These are phyloP conservation scores for Dictyophora rubrovolvata DNA, from an alignment of 768 basidiomycete species.

Conservation along the genomic window DNA sequence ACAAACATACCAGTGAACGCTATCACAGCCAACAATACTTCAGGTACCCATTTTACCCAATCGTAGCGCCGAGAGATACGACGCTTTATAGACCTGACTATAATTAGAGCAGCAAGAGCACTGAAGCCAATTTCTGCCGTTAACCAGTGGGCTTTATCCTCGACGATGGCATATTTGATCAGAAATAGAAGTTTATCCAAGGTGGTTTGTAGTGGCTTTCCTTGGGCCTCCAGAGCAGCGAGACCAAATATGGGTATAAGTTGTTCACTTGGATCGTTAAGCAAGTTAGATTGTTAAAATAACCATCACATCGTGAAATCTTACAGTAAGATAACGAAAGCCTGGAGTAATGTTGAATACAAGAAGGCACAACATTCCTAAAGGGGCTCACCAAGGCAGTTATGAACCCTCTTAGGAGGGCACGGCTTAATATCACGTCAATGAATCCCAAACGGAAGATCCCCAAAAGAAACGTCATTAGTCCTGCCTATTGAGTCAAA, in stretches of 20 bases:
- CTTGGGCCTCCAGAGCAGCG: conserved; percentile 38
- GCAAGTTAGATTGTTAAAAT: not conserved
- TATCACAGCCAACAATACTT: conserved; percentile 66
- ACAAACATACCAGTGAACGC: conserved; percentile 60
- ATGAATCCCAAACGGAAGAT: conserved; percentile 86
- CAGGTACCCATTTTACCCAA: conserved; percentile 28
- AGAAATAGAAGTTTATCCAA: conserved; percentile 74
- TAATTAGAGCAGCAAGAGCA: conserved; percentile 55
- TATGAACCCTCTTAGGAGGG: conserved; percentile 80
- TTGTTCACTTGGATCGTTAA: conserved; percentile 48
- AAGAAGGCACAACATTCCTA: not conserved
- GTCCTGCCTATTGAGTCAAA: conserved; percentile 47
- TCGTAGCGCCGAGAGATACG: conserved; percentile 10
- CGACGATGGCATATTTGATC: conserved; percentile 38
- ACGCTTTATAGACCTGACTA: conserved; percentile 47
- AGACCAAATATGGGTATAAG: conserved; percentile 78
- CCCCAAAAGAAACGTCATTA: conserved; percentile 79
- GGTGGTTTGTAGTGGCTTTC: conserved; percentile 39
- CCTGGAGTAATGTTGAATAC: conserved; percentile 19
- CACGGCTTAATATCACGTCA: conserved; percentile 86
- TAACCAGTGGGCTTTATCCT: conserved; percentile 41
- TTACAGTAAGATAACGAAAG: conserved; percentile 76
- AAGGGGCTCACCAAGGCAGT: conserved; percentile 44
- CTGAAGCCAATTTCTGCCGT: conserved; percentile 71
- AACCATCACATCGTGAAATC: conserved; percentile 18